phyloP scores from a whole-genome alignment of 2,329 filamentous ascomycete genomes.

The Hypoxylon sp. region DNA sequence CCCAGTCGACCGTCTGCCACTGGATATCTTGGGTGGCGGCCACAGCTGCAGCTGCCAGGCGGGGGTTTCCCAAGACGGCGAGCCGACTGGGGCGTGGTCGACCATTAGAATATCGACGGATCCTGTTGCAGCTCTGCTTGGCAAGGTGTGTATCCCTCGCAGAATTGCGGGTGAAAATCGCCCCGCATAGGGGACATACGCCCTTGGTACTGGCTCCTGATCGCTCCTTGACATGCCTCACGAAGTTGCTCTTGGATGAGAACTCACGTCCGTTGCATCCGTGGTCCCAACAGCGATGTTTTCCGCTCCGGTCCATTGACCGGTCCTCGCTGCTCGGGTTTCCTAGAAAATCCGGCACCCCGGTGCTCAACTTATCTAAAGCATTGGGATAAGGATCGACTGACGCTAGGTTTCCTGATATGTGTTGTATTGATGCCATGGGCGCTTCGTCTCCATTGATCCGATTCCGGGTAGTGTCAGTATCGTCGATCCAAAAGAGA shows the following conservation, averaged over 20 bases:
- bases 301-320: slow-evolving; percentile 40
- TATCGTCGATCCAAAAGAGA: slow-evolving; percentile 43
- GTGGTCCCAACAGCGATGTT: slow-evolving; percentile 51
- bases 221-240: slow-evolving; percentile 51
- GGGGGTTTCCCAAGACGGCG: slow-evolving; percentile 49
- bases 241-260: slow-evolving; percentile 51
- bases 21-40: slow-evolving; percentile 47
- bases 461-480: slow-evolving; percentile 39
- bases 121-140: slow-evolving; percentile 52
- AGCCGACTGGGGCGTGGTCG: slow-evolving; percentile 50
- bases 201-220: slow-evolving; percentile 49
- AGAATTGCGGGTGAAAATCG: slow-evolving; percentile 51
- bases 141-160: slow-evolving; percentile 51
- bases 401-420: slow-evolving; percentile 38
- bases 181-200: slow-evolving; percentile 50
- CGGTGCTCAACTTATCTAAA: slow-evolving; percentile 38
- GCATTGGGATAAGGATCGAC: slow-evolving; percentile 38
- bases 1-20: slow-evolving; percentile 47
- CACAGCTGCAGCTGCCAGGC: slow-evolving; percentile 44
- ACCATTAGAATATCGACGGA: slow-evolving; percentile 52
- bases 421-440: slow-evolving; percentile 41
- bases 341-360: slow-evolving; percentile 43
- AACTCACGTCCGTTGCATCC: slow-evolving; percentile 52
- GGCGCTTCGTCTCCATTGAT: slow-evolving; percentile 42
- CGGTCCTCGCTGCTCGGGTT: slow-evolving; percentile 37